Evolutionary conservation across 345 rosid genomes (phyloP).

Genomic region (Mallotus nudiflorus): DNA sequence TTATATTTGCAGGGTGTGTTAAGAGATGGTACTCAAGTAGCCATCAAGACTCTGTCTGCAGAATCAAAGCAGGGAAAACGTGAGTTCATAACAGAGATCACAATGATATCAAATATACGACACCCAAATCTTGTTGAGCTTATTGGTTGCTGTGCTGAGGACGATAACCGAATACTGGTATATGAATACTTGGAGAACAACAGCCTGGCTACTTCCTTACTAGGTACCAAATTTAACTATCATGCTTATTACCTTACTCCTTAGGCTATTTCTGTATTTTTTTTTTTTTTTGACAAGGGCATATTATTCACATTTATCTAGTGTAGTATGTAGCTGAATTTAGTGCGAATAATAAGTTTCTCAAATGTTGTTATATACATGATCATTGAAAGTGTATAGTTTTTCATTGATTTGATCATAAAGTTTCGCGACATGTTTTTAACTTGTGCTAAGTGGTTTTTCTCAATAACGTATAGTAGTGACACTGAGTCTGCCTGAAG

Average conservation of each 20-base stretch:
- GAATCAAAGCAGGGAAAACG: conserved; percentile 62
- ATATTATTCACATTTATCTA: background rate
- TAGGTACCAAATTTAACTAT: conserved; percentile 38
- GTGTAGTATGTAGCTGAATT: too few species aligned
- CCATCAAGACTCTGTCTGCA: conserved; percentile 57
- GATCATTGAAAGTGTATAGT: too few species aligned
- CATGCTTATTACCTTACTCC: background rate
- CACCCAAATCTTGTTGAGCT: conserved; percentile 72
- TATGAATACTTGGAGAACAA: conserved; percentile 73
- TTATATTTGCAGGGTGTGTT: conserved; percentile 51
- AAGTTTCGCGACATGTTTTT: too few species aligned
- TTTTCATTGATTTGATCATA: too few species aligned
- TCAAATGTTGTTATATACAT: too few species aligned
- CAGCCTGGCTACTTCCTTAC: conserved; percentile 61
- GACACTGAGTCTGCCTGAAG: too few species aligned
- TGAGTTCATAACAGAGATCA: conserved; percentile 66
- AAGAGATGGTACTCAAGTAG: conserved; percentile 56
- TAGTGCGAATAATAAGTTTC: too few species aligned
- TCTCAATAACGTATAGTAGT: too few species aligned
- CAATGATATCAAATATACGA: conserved; percentile 46
- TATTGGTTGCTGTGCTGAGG: conserved; percentile 66
- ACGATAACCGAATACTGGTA: conserved; percentile 45
- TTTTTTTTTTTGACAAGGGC: too few species aligned
- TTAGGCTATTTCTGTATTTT: background rate
- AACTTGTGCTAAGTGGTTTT: too few species aligned